Conservation (phyloP, 345 rosid genomes). For the Sapria himalayana region DNA sequence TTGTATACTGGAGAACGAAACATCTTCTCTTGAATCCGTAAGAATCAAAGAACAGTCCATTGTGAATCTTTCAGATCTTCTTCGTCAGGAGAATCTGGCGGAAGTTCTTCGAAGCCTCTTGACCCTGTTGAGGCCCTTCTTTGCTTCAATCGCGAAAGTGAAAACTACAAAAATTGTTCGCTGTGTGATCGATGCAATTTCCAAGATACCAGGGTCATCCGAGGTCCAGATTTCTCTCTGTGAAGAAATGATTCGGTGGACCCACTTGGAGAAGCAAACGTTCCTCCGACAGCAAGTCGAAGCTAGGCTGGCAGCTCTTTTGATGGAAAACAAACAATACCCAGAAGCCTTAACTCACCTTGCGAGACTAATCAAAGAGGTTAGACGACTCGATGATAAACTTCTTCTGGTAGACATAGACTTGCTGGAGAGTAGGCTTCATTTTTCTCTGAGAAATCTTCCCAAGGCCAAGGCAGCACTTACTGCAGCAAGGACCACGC, state of each 20-base stretch:
- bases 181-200: slow-evolving; percentile 67
- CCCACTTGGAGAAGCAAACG: slow-evolving; percentile 76
- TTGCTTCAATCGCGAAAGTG: slow-evolving; percentile 78
- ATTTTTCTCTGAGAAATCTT: slow-evolving; percentile 74
- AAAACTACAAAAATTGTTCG: slow-evolving; percentile 86
- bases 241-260: slow-evolving; percentile 83
- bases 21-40: slow-evolving; percentile 68
- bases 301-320: slow-evolving; percentile 82
- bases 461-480: slow-evolving; percentile 96
- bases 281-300: slow-evolving; percentile 86
- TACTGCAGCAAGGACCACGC: slow-evolving; percentile 97
- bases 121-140: slow-evolving; percentile 69
- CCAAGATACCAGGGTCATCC: slow-evolving; percentile 84
- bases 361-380: slow-evolving; percentile 62
- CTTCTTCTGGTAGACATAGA: slow-evolving; percentile 88
- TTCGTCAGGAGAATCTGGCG: slow-evolving; percentile 58
- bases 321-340: slow-evolving; percentile 73
- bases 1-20: slow-evolving; percentile 50
- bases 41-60: slow-evolving; percentile 70
- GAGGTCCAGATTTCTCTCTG: slow-evolving; percentile 88
- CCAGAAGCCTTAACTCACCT: slow-evolving; percentile 58
- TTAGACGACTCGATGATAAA: slow-evolving; percentile 90
- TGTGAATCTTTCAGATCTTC: slow-evolving; percentile 51
- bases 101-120: slow-evolving; percentile 61
- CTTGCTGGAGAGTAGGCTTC: slow-evolving; percentile 82